Percentiles rank a stretch among this genome's conserved stretches.
Evolutionary conservation across 495 filamentous ascomycete genomes (phyloP).

Genomic region (Podospora sp.): DNA sequence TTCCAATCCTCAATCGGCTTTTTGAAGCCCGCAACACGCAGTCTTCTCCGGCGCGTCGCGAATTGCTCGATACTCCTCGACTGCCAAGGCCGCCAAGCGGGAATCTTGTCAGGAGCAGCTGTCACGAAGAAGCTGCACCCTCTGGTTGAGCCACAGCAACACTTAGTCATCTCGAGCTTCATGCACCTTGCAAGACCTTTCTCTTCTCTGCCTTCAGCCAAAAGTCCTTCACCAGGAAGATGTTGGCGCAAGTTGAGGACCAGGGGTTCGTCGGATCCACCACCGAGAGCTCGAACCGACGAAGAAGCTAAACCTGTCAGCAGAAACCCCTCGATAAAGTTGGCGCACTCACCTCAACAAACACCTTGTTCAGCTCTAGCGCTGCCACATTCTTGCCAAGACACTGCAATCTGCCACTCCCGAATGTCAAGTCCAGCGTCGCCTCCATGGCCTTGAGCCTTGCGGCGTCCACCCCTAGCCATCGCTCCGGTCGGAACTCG

Average conservation of each 20-base stretch:
- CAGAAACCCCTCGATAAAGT: not conserved
- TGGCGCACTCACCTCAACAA: slow-evolving; percentile 27
- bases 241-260: slow-evolving; percentile 1
- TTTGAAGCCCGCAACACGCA: too few species aligned
- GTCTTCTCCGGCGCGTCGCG: too few species aligned
- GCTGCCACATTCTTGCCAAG: slow-evolving; percentile 29
- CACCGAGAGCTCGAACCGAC: slow-evolving; percentile 28
- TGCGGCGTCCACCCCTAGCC: slow-evolving; percentile 44
- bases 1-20: too few species aligned
- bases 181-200: not conserved
- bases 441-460: slow-evolving; percentile 38
- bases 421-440: slow-evolving; percentile 33
- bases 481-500: slow-evolving; percentile 53
- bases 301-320: slow-evolving; percentile 18
- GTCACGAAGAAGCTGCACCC: too few species aligned
- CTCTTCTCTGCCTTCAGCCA: slow-evolving; percentile 18
- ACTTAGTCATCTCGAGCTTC: not conserved
- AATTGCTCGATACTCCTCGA: too few species aligned
- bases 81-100: too few species aligned
- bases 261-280: slow-evolving; percentile 27
- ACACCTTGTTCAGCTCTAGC: slow-evolving; percentile 32
- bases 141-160: too few species aligned
- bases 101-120: too few species aligned
- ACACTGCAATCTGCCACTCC: slow-evolving; percentile 33
- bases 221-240: slow-evolving; percentile 11